phyloP scores from a whole-genome alignment of 345 rosid species.

The Diplotaxis tenuifolia region DNA sequence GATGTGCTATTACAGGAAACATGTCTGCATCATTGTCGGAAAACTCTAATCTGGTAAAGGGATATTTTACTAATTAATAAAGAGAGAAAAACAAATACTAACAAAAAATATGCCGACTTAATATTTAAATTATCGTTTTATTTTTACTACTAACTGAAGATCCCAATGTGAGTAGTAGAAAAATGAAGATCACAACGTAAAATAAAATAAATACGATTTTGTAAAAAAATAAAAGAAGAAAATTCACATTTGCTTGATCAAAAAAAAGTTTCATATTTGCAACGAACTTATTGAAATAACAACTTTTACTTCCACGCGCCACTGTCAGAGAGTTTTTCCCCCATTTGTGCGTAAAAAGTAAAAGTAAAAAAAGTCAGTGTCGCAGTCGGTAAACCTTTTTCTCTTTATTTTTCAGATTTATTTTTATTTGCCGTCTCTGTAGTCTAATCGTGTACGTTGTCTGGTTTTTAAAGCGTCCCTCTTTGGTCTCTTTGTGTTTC shows the following conservation, averaged over 20 bases:
- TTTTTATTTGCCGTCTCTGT: constrained; percentile 24
- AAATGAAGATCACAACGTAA: background rate
- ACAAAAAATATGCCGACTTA: background rate
- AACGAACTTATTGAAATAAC: constrained; percentile 28
- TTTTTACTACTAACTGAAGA: no score
- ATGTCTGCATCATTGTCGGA: background rate
- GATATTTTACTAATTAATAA: background rate
- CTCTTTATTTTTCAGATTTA: background rate
- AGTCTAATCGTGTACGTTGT: constrained; percentile 33
- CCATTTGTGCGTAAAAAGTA: constrained; percentile 30
- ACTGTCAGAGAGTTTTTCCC: constrained; percentile 35
- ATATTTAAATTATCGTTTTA: no score
- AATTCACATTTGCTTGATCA: background rate
- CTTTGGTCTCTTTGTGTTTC: constrained; percentile 20
- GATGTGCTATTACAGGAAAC: background rate
- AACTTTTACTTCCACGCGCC: constrained; percentile 33
- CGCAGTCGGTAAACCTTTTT: constrained; percentile 29
- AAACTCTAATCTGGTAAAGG: background rate
- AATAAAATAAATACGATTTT: background rate
- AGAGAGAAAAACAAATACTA: background rate
- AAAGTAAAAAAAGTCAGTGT: constrained; percentile 23
- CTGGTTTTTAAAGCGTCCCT: constrained; percentile 31
- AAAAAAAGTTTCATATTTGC: background rate
- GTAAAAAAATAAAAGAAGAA: no score
- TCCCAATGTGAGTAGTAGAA: constrained; percentile 21